Percentiles rank a stretch among this genome's conserved stretches.
phyloP scores from a whole-genome alignment of 2,329 filamentous ascomycete genomes.

The Coniochaeta sp. region DNA sequence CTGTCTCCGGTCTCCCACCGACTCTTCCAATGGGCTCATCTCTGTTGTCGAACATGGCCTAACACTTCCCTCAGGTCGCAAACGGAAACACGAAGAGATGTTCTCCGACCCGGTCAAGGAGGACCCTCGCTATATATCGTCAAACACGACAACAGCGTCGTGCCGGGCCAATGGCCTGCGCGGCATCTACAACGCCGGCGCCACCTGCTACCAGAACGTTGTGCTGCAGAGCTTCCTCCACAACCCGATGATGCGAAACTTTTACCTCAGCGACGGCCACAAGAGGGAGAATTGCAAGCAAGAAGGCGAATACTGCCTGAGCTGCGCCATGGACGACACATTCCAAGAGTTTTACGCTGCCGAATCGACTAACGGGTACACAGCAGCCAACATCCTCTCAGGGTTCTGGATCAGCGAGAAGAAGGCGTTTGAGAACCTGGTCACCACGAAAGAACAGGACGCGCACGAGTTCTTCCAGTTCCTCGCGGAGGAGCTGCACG shows the following conservation, averaged over 20 bases:
- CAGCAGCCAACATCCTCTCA: constrained; percentile 80
- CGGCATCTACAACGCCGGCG: constrained; percentile 95
- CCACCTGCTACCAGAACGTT: constrained; percentile 97
- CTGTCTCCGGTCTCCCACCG: background rate
- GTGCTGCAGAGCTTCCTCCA: constrained; percentile 90
- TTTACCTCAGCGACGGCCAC: constrained; percentile 88
- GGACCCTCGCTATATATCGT: constrained; percentile 67
- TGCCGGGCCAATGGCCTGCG: constrained; percentile 84
- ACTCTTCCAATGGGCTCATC: background rate
- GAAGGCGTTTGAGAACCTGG: constrained; percentile 64
- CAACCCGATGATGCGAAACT: constrained; percentile 85
- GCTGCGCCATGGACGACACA: constrained; percentile 66
- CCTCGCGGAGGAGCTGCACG: constrained; percentile 83
- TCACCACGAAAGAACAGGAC: constrained; percentile 92
- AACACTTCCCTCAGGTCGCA: constrained; percentile 43
- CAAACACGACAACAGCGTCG: constrained; percentile 71
- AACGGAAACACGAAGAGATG: constrained; percentile 69
- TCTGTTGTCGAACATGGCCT: background rate
- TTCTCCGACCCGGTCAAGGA: constrained; percentile 57
- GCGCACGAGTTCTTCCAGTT: constrained; percentile 98
- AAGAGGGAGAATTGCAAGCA: constrained; percentile 64
- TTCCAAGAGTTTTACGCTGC: constrained; percentile 64
- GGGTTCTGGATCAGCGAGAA: constrained; percentile 84
- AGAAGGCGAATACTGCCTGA: constrained; percentile 48
- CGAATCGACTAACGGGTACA: constrained; percentile 82